Evolutionary conservation across 1,139 yeast genomes (phyloP).

Genomic region (Geotrichum reessii): DNA sequence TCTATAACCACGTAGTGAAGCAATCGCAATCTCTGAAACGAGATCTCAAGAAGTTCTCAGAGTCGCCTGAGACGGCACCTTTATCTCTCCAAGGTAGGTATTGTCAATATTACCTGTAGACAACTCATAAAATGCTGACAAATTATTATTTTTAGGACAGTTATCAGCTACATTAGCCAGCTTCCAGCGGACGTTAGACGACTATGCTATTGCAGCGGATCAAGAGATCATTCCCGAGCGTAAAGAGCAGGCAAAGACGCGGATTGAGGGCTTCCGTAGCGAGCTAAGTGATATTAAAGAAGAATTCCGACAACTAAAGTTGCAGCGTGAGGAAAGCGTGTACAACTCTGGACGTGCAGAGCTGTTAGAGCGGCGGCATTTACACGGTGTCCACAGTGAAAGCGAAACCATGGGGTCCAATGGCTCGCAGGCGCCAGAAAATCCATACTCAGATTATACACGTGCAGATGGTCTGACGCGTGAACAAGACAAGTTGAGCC

Average conservation of each 20-base stretch:
- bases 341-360: constrained; percentile 51
- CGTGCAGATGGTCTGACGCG: constrained; percentile 60
- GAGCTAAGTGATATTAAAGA: constrained; percentile 54
- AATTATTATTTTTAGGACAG: constrained; percentile 43
- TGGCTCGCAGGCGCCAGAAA: constrained; percentile 43
- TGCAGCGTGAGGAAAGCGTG: constrained; percentile 53
- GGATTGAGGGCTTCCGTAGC: constrained; percentile 54
- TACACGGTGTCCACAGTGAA: background rate
- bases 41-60: constrained; percentile 64
- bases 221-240: constrained; percentile 55
- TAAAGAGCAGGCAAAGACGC: constrained; percentile 55
- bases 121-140: background rate
- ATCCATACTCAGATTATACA: constrained; percentile 45
- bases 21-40: constrained; percentile 68
- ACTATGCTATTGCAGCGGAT: constrained; percentile 59
- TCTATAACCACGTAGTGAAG: constrained; percentile 83
- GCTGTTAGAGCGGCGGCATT: constrained; percentile 51
- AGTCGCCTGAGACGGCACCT: constrained; percentile 62
- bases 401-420: background rate
- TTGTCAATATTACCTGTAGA: background rate
- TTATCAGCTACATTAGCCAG: constrained; percentile 78
- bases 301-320: constrained; percentile 59
- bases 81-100: constrained; percentile 59
- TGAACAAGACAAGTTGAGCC: constrained; percentile 58
- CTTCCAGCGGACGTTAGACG: constrained; percentile 68